Conservation (phyloP, 305 asterid genomes). For the Fraxinus sp. region DNA sequence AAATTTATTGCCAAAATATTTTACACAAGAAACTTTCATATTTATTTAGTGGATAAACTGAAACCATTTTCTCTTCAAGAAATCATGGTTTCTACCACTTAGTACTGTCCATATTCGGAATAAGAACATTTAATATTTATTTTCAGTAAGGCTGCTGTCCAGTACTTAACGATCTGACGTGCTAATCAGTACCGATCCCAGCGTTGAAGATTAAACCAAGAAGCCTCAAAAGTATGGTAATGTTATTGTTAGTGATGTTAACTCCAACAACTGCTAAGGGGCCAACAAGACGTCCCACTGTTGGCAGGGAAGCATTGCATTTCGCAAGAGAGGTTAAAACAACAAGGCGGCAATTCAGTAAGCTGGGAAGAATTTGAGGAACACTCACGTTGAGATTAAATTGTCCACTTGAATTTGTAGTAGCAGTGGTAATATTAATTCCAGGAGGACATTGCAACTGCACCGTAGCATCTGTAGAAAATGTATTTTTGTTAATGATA, state of each 20-base stretch:
- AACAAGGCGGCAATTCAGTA: not conserved
- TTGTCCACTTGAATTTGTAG: not conserved
- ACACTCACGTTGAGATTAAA: not conserved
- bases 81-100: not conserved
- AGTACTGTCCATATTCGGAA: not conserved
- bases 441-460: not conserved
- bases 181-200: not conserved
- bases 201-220: not conserved
- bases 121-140: not conserved
- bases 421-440: not conserved
- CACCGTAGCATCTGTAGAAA: not conserved
- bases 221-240: too few species aligned
- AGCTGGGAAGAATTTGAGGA: not conserved
- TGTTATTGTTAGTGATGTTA: too few species aligned
- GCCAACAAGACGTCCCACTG: not conserved
- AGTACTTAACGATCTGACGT: not conserved
- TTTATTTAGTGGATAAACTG: not conserved
- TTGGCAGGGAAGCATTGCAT: not conserved
- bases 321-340: not conserved
- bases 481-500: too few species aligned
- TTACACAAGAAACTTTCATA: not conserved
- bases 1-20: not conserved
- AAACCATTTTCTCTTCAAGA: not conserved
- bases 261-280: too few species aligned
- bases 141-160: not conserved